phyloP scores from a whole-genome alignment of 805 yeast species.

The Dipodascus albidus region DNA sequence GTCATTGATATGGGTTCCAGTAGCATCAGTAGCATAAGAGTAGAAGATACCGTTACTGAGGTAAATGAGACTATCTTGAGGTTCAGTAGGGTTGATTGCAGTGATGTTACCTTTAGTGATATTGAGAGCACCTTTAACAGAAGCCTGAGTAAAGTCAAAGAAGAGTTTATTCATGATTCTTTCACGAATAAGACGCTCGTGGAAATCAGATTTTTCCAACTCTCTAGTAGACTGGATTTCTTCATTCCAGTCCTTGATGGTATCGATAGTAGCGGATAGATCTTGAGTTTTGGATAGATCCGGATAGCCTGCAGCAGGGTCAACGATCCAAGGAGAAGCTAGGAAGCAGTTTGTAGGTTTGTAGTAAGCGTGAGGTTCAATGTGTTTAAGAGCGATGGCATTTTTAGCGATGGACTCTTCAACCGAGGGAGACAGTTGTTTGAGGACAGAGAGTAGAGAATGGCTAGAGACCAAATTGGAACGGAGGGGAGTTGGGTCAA shows the following conservation, averaged over 20 bases:
- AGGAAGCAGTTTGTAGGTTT: slow-evolving; percentile 52
- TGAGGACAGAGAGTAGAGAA: slow-evolving; percentile 50
- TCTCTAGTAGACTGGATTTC: slow-evolving; percentile 79
- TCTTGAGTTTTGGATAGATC: slow-evolving; percentile 55
- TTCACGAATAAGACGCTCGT: slow-evolving; percentile 66
- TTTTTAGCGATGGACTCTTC: slow-evolving; percentile 40
- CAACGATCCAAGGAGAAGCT: slow-evolving; percentile 71
- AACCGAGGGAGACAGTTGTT: slow-evolving; percentile 55
- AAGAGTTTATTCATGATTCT: slow-evolving; percentile 57
- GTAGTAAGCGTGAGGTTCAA: slow-evolving; percentile 25
- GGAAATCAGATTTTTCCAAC: slow-evolving; percentile 41
- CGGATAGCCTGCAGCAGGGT: slow-evolving; percentile 28
- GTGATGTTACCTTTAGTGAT: slow-evolving; percentile 61
- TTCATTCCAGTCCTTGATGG: slow-evolving; percentile 76
- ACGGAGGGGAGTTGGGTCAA: slow-evolving; percentile 49
- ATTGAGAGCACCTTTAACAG: slow-evolving; percentile 69
- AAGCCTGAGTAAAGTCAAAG: slow-evolving; percentile 64
- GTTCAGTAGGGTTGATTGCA: slow-evolving; percentile 75
- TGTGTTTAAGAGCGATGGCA: slow-evolving; percentile 27
- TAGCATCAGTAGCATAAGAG: slow-evolving; percentile 61
- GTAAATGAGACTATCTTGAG: slow-evolving; percentile 49
- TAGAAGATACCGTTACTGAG: slow-evolving; percentile 79
- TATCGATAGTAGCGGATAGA: slow-evolving; percentile 41
- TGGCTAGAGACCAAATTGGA: slow-evolving; percentile 31
- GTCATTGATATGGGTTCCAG: slow-evolving; percentile 48